phyloP scores from a whole-genome alignment of 164 flowering plant genomes.

The Buxus sempervirens region DNA sequence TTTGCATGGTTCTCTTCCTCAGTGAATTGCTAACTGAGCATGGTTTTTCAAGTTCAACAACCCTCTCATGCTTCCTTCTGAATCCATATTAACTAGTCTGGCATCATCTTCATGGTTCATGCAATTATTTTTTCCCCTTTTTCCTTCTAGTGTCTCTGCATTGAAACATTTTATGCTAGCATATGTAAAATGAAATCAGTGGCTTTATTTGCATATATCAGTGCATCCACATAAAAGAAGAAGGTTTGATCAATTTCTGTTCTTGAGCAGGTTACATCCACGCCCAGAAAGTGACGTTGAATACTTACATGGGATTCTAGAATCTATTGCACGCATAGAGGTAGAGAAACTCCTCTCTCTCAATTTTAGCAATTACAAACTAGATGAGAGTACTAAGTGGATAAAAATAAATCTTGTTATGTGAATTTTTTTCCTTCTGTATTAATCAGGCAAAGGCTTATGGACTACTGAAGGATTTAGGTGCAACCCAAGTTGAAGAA shows the following conservation, averaged over 20 bases:
- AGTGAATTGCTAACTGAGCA: too few species aligned
- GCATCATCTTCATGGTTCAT: too few species aligned
- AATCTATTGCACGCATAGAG: constrained; percentile 96
- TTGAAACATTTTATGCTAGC: too few species aligned
- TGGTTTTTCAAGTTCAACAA: too few species aligned
- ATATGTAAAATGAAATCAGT: too few species aligned
- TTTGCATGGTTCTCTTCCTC: too few species aligned
- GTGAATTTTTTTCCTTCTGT: neutral
- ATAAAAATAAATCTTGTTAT: neutral
- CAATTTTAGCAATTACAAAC: neutral
- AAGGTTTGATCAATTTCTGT: neutral
- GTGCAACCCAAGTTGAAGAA: constrained; percentile 75
- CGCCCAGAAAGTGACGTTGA: constrained; percentile 80
- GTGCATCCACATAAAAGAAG: too few species aligned
- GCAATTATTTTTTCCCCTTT: too few species aligned
- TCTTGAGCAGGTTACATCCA: constrained; percentile 62
- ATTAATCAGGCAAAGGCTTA: constrained; percentile 71
- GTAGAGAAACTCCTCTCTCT: constrained; percentile 25
- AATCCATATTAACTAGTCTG: too few species aligned
- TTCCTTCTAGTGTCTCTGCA: too few species aligned
- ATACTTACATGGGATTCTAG: constrained; percentile 88
- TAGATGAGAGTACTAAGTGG: neutral
- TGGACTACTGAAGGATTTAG: constrained; percentile 61
- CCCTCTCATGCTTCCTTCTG: too few species aligned
- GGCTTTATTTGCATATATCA: too few species aligned